Percentiles rank a stretch among this genome's conserved stretches.
phyloP scores from a whole-genome alignment of 805 yeast species.

The Groenewaldozyma tartarivorans region DNA sequence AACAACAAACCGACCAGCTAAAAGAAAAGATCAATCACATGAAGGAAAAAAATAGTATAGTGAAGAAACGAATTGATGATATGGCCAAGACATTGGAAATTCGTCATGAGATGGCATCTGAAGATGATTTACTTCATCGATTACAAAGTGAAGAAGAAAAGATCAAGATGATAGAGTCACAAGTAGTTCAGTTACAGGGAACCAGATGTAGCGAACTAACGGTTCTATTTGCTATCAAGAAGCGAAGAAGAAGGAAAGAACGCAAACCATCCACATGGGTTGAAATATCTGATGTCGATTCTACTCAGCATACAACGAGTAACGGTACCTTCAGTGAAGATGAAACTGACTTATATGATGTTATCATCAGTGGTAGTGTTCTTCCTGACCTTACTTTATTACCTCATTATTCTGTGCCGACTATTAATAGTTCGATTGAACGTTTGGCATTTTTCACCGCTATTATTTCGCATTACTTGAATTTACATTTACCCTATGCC shows the following conservation, averaged over 20 bases:
- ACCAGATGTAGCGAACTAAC: slow-evolving; percentile 9
- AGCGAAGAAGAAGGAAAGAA: slow-evolving; percentile 14
- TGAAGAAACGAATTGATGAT: background rate
- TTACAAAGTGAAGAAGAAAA: no score
- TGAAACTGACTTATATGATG: slow-evolving; percentile 15
- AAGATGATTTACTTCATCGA: no score
- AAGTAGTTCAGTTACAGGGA: background rate
- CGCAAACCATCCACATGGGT: background rate
- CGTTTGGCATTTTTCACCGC: slow-evolving; percentile 23
- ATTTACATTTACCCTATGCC: slow-evolving; percentile 24
- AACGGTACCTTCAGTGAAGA: background rate
- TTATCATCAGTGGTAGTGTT: slow-evolving; percentile 24
- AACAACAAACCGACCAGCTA: background rate
- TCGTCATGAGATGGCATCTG: background rate
- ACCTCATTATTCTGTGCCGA: slow-evolving; percentile 22
- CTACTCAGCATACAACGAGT: background rate
- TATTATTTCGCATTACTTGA: slow-evolving; percentile 25
- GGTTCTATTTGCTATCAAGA: slow-evolving; percentile 13
- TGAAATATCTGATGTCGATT: background rate
- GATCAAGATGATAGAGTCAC: background rate
- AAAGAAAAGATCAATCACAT: background rate
- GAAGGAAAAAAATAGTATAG: background rate
- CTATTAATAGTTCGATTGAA: slow-evolving; percentile 25
- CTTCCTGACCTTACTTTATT: slow-evolving; percentile 24
- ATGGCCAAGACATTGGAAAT: background rate